Base-by-base conservation (phyloP, 2,329 filamentous ascomycete genomes). In the Aureobasidium sp. region DNA sequence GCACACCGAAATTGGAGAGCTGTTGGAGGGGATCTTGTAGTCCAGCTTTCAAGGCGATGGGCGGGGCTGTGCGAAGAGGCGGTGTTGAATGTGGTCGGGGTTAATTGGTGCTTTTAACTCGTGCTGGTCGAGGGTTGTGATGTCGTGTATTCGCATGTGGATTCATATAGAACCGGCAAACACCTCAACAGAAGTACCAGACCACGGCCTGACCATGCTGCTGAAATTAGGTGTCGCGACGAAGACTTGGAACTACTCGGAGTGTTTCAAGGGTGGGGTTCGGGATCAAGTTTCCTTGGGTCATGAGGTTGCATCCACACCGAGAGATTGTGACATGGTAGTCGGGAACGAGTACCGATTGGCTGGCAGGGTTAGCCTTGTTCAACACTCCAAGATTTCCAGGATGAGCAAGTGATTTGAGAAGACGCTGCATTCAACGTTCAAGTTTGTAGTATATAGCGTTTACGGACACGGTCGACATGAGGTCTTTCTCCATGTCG, bases 21-120 rank as follows among this genome's bases (percentile, higher is more conserved):
- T 19, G 37, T 55, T 43, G 37, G 33, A 55, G 37, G 46, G 38
- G 37, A 33, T 55, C 23, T 45, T 57, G 50, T 45, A 46, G 53
- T 23, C 17, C 19, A 46, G 29, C n/a, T 31, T 27, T 31, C 25
- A 46, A 46, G 38, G 40, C 27, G 29, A 46, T 35, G 29, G 37
- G 53, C 29, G 53, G 53, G 53, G 53, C 53, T 46, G 29, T 37
- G 53, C 40, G 53, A 46, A 57, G 53, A 57, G 53, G 53, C 53
- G 27, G 53, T 57, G 53, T 57, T 37, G 40, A n/a, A 37, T 46
- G 4, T 29, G 29, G 13, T 33, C 19, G 38, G 53, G 53, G 40
- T 57, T 45, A n/a, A 57, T 57, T 57, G 53, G 40, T 57, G 29
- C 53, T 57, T 57, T 57, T 57, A 57, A 57, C 35, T 53, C 21